Evolutionary conservation across 148 eudicot species (phyloP).

Genomic region (Cornus florida): DNA sequence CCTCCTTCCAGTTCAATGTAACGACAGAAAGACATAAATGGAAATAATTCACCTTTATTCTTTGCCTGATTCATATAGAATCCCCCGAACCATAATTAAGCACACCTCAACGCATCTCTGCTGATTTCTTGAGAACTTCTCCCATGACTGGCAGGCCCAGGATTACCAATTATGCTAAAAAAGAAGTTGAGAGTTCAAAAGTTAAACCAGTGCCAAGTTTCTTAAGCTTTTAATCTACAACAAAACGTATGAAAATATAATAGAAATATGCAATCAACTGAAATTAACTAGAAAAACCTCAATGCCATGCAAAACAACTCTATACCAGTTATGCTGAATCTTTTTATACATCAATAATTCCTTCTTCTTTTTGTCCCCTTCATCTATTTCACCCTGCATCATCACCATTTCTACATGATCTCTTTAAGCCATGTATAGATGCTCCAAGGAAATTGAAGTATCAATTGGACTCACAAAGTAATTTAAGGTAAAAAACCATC

Average conservation of each 20-base stretch:
- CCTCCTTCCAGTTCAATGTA: neutral
- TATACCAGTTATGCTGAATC: neutral
- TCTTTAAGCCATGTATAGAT: neutral
- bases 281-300: neutral
- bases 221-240: neutral
- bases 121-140: neutral
- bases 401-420: neutral
- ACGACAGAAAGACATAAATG: neutral
- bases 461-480: neutral
- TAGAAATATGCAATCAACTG: neutral
- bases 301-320: neutral
- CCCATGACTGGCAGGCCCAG: conserved; percentile 2
- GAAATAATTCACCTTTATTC: neutral
- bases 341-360: neutral
- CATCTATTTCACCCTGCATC: neutral
- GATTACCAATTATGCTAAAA: neutral
- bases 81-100: neutral
- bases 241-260: neutral
- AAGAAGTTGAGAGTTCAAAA: neutral
- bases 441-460: neutral
- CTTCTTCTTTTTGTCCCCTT: too few relatives aligned
- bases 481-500: neutral
- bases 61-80: neutral
- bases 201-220: conserved; percentile 9
- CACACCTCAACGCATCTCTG: neutral